Evolutionary conservation across 176 grass and related monocot species (phyloP).

Genomic region (Pharus latifolius): DNA sequence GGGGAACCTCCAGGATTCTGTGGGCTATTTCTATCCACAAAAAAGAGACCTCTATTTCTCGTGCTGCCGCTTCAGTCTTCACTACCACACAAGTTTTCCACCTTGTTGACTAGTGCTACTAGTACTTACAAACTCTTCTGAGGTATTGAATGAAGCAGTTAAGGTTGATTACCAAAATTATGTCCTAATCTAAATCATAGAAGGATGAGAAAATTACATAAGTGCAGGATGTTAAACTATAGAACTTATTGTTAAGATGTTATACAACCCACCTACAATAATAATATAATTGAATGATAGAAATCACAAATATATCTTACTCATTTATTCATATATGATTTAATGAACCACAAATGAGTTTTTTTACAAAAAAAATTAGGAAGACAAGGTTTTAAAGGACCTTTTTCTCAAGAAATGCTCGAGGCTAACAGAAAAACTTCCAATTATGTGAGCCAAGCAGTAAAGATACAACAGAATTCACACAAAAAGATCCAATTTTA

Average conservation of each 20-base stretch:
- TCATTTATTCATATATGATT: too few species aligned
- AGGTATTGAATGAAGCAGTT: neutral
- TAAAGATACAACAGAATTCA: slow-evolving; percentile 11
- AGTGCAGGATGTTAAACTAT: too few species aligned
- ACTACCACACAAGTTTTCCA: slow-evolving; percentile 19
- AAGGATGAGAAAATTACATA: neutral
- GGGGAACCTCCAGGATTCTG: neutral
- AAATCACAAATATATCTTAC: too few species aligned
- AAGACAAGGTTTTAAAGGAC: too few species aligned
- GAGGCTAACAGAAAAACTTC: neutral
- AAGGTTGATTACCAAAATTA: neutral
- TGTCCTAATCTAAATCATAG: neutral
- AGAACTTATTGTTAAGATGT: too few species aligned
- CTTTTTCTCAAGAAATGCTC: too few species aligned
- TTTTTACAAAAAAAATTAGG: too few species aligned
- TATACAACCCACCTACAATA: too few species aligned
- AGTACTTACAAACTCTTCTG: too few species aligned
- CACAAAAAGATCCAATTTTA: slow-evolving; percentile 1
- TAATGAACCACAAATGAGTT: too few species aligned
- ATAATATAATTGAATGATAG: too few species aligned
- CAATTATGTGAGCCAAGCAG: neutral
- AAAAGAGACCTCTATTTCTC: neutral
- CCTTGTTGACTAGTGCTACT: neutral
- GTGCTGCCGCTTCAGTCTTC: neutral
- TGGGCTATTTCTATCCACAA: neutral